Percentiles rank a stretch among this genome's conserved stretches.
phyloP scores from a whole-genome alignment of 345 rosid species.

The Pseudoturritis turrita region DNA sequence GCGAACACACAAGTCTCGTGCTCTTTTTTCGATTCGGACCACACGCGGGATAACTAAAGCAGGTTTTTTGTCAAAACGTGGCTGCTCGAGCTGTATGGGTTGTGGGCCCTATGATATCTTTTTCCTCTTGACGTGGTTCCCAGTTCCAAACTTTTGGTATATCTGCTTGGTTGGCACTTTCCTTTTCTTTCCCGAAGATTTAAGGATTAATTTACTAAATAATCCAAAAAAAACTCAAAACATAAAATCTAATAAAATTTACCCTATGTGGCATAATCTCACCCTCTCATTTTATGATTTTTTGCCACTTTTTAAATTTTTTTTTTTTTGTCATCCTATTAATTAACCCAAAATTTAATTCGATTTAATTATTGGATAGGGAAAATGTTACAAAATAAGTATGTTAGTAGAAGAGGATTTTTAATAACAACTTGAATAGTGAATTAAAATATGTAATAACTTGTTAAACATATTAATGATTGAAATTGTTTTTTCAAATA shows the following conservation, averaged over 20 bases:
- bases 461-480: background rate
- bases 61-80: background rate
- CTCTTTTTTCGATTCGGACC: background rate
- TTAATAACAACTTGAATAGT: background rate
- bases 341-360: background rate
- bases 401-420: background rate
- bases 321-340: too few relatives aligned
- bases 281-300: too few relatives aligned
- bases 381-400: background rate
- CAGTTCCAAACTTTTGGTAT: background rate
- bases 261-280: too few relatives aligned
- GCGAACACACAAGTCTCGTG: background rate
- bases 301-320: too few relatives aligned
- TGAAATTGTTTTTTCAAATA: background rate
- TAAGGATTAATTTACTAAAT: too few relatives aligned
- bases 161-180: background rate
- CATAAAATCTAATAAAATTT: too few relatives aligned
- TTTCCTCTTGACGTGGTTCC: constrained; percentile 2
- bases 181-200: background rate
- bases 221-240: too few relatives aligned
- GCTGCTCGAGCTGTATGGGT: background rate
- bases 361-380: background rate
- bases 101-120: background rate
- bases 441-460: background rate
- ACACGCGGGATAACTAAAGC: too few relatives aligned